Evolutionary conservation across 179 eudicot species (phyloP), one percentile per base, ranked within the genome.

Genomic region (Patellifolia procumbens): DNA sequence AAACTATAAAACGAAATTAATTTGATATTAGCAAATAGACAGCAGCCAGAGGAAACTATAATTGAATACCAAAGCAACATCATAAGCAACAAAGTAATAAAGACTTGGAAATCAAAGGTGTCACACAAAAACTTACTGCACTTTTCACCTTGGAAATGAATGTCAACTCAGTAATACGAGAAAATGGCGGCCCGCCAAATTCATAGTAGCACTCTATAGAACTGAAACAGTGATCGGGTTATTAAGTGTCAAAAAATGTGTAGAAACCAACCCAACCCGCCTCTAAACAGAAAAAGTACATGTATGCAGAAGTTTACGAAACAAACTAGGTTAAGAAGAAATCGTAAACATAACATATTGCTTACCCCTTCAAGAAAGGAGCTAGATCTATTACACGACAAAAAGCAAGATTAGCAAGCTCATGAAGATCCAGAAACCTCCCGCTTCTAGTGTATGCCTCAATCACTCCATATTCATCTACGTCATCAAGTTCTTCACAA

Each of bases 131-230:
- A 59, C 51, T 70, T 85, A 90, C 98, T 91, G 55, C 83, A 48
- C 42, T 29, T 43, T 78, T 73, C 68, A 74, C 84, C 82, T 80
- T 69, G 48, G 59, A 63, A 73, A 76, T 55, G 31, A 76, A 78
- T 61, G 81, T 15, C 74, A 72, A 77, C 77, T 26, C 81, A 43
- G 67, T 74, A 59, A 93, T 79, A 78, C 98, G 87, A 76, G 82
- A 81, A 80, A 95, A 95, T 34, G 99, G 99, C 73, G 95, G 86
- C 65, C 95, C 93, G 34, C 95, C 90, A 78, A 88, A 87, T 76
- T 85, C 83, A 75, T 49, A 86, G 65, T 86, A 86, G 78, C 61
- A 24, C 65, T 86, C 77, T 28, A 86, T 74, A 69, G 75, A 73
- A 79, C 88, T 86, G 76, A 34, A 79, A 68, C 35, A 74, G 70